phyloP scores from a whole-genome alignment of 805 yeast species.

The Nakazawaea laoshanensis region DNA sequence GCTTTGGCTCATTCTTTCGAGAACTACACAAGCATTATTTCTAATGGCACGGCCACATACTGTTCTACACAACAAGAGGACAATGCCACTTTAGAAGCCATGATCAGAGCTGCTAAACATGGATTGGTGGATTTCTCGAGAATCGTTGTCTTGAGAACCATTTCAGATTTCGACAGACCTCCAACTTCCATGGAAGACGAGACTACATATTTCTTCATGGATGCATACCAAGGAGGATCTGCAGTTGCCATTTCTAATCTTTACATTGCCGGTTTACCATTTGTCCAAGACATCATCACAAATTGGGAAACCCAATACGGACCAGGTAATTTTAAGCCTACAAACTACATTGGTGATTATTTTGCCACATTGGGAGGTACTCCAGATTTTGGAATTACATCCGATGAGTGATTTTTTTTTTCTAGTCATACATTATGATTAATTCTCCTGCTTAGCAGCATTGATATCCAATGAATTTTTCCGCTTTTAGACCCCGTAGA shows the following conservation, averaged over 20 bases:
- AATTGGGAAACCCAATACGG: conserved; percentile 35
- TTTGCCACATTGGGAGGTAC: conserved; percentile 44
- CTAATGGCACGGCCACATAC: conserved; percentile 52
- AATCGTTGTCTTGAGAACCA: conserved; percentile 52
- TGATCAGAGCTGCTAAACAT: conserved; percentile 42
- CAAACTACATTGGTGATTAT: conserved; percentile 55
- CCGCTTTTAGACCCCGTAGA: too few species aligned
- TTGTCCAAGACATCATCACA: conserved; percentile 40
- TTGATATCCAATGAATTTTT: too few species aligned
- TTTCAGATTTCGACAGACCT: conserved; percentile 49
- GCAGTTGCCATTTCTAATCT: conserved; percentile 41
- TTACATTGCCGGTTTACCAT: conserved; percentile 44
- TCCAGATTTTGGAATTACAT: conserved; percentile 22
- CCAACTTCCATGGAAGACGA: conserved; percentile 34
- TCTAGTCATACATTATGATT: too few species aligned
- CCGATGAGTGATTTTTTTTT: conserved; percentile 2
- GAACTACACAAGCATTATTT: conserved; percentile 36
- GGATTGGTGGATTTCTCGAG: conserved; percentile 52
- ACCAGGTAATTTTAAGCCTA: conserved; percentile 27
- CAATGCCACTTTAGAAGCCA: conserved; percentile 53
- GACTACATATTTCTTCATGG: conserved; percentile 42
- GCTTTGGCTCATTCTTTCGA: conserved; percentile 41
- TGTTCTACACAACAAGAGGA: conserved; percentile 64
- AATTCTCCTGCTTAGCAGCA: too few species aligned
- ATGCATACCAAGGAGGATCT: conserved; percentile 43